phyloP scores from a whole-genome alignment of 306 rosid genomes.

The Vigna mungo region DNA sequence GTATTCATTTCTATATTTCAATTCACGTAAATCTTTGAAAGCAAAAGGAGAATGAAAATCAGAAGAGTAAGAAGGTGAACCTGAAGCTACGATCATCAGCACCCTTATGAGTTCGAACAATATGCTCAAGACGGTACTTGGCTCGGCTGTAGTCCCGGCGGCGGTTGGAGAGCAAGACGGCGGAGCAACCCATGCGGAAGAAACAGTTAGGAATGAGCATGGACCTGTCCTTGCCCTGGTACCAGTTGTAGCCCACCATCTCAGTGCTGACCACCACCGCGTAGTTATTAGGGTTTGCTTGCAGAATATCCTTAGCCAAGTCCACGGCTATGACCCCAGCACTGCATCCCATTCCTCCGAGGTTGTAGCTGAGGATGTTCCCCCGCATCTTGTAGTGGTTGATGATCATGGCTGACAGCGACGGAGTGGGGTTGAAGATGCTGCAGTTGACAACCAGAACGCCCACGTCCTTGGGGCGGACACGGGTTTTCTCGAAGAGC shows the following conservation, averaged over 20 bases:
- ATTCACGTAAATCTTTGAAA: too few relatives aligned
- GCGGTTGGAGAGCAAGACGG: conserved; percentile 85
- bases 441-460: conserved; percentile 91
- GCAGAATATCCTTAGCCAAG: conserved; percentile 85
- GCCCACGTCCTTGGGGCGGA: conserved; percentile 87
- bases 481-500: conserved; percentile 78
- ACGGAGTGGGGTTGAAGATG: conserved; percentile 96
- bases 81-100: conserved; percentile 97
- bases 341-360: conserved; percentile 98
- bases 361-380: conserved; percentile 85
- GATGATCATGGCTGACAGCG: conserved; percentile 93
- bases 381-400: conserved; percentile 99
- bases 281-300: conserved; percentile 79
- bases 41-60: too few relatives aligned
- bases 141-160: conserved; percentile 78
- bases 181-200: conserved; percentile 98
- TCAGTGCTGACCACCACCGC: conserved; percentile 96
- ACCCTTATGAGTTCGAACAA: conserved; percentile 95
- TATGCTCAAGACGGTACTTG: conserved; percentile 88
- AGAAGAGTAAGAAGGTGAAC: conserved; percentile 31
- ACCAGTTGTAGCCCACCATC: conserved; percentile 91
- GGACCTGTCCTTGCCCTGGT: conserved; percentile 80
- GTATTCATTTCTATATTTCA: too few relatives aligned
- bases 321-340: conserved; percentile 90
- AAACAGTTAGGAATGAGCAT: conserved; percentile 91